Base-by-base conservation (phyloP, 108 stramenopile species). In the Cyclotella cryptica region DNA sequence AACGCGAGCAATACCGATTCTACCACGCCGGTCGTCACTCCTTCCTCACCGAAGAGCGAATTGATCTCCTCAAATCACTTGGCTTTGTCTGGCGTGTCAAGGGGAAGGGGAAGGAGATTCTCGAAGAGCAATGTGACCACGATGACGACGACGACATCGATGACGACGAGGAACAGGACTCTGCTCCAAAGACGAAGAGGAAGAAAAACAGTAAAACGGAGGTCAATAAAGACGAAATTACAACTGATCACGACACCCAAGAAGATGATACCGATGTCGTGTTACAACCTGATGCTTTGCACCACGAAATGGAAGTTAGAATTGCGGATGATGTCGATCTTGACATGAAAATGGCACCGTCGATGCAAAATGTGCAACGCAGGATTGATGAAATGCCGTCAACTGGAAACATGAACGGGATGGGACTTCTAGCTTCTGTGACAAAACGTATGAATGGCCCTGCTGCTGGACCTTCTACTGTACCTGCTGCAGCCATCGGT, bases 21-120 rank as follows among this genome's bases (percentile, higher is more conserved):
- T 75, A 88, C 66, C 77, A 72, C 19, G 71, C 86, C 53, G 89
- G 88, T 13, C 79, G 85, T 27, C 88, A 92, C 75, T 89, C 89
- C 43, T 90, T 89, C 66, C 75, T 93, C 74, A 93, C 92, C 11
- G 87, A 86, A 44, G 88, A 93, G 67, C 90, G 92, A 17, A 66
- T 90, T 26, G 86, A 91, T 71, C 85, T 86, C 27, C 70, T 93
- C 51, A 84, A 90, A 26, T 66, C 70, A 12, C 71, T 87, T 41
- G 90, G 80, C 9, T 93, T 93, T 80, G 74, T 82, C 0, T 93
- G 90, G 90, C 69, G 77, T 51, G 66, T 88, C 26, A 86, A 88
- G 72, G 89, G 84, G 22, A 35, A 72, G 13, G 80, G 77, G 10
- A 71, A 49, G 59, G 60, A 24, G 26, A 59, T 9, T 30, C 8